Base-by-base conservation (phyloP, 129 eudicot species). In the Tagetes erecta region DNA sequence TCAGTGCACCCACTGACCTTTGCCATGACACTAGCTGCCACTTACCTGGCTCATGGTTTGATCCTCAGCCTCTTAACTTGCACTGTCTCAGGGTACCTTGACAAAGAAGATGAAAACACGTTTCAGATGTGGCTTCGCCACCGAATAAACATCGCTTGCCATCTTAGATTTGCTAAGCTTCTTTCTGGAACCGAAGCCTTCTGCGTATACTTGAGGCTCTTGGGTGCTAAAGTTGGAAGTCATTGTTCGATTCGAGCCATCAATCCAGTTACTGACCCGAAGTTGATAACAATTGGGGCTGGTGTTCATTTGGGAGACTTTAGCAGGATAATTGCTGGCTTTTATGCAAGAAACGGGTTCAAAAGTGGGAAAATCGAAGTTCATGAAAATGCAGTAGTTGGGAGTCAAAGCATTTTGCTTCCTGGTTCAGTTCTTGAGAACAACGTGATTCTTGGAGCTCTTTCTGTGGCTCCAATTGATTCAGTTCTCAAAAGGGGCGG, bases 161-260 rank as follows among this genome's bases (percentile, higher is more conserved):
- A 91, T 66, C 85, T 86, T 49, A 84, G 91, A 68, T 91, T 91
- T 39, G 85, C 89, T 20, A 91, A 91, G 80, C 86, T 91, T 49
- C 95, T 91, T 57, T 86, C 97, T 51, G 97, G 97, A 64, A 91
- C 92, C 0, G 97, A 91, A 84, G 95, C 95, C 3, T 91, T 91
- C 38, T 86, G 95, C 72, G 68, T 91, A 4, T 91, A 91, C 74
- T 44, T 91, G 60, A 67, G 97, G 68, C 79, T 84, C 39, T 80
- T 91, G 64, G 97, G 97, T 60, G 97, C 92, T 49, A 82, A 88
- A 68, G 78, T 91, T 70, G 97, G 97, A 72, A 76, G 66, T 13
- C 81, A 86, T 79, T 91, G 97, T 52, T 91, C 97, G 6, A 87
- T 91, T 38, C 75, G 97, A 78, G 95, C 97, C 73, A 88, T 91